phyloP scores from a whole-genome alignment of 2,329 filamentous ascomycete species.

The Coniochaeta prunicola region DNA sequence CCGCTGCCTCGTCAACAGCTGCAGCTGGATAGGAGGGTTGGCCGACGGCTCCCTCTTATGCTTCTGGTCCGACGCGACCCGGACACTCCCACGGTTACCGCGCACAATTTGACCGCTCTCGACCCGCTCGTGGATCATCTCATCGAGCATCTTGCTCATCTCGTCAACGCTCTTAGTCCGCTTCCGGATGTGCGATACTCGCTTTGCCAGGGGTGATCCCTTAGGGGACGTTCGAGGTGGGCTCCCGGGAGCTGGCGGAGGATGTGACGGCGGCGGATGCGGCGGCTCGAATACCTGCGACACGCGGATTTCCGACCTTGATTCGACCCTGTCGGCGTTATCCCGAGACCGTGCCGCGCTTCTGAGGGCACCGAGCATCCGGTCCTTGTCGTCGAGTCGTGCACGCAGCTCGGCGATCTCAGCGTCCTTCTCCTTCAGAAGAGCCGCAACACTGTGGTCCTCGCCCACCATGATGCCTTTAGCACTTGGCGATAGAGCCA shows the following conservation, averaged over 20 bases:
- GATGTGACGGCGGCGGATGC: constrained; percentile 14
- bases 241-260: constrained; percentile 13
- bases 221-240: not conserved
- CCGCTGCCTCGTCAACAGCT: constrained; percentile 16
- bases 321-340: constrained; percentile 53
- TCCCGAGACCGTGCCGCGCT: constrained; percentile 82
- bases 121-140: constrained; percentile 90
- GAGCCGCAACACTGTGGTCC: constrained; percentile 64
- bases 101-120: constrained; percentile 67
- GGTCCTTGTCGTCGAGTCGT: constrained; percentile 87
- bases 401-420: constrained; percentile 90
- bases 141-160: constrained; percentile 87
- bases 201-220: constrained; percentile 11
- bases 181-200: constrained; percentile 32
- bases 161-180: constrained; percentile 72
- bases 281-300: constrained; percentile 23
- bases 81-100: constrained; percentile 59
- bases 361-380: constrained; percentile 82
- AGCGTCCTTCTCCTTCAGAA: constrained; percentile 80
- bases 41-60: constrained; percentile 22
- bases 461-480: constrained; percentile 67
- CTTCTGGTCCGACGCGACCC: constrained; percentile 34
- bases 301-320: constrained; percentile 22
- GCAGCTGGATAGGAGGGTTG: constrained; percentile 19
- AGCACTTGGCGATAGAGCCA: constrained; percentile 52